Evolutionary conservation across 768 basidiomycete genomes (phyloP).

Genomic region (Solioccasus polychromus): DNA sequence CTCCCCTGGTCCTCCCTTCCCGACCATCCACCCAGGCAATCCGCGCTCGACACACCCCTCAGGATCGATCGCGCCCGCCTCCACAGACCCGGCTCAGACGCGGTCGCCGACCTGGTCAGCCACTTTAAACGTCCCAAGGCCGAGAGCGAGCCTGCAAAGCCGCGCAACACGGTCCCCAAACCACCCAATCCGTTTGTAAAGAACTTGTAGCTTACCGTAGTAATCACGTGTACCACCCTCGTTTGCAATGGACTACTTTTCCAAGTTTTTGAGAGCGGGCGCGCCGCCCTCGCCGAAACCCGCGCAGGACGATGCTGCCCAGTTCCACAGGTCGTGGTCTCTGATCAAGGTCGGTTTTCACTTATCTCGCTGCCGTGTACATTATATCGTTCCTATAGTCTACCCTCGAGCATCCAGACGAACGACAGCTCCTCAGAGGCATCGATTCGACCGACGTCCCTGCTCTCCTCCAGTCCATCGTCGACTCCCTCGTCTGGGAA

Average conservation of each 20-base stretch:
- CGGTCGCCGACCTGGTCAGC: constrained; percentile 17
- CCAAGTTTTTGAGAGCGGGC: constrained; percentile 60
- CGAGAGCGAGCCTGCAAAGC: constrained; percentile 20
- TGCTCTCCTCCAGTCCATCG: constrained; percentile 69
- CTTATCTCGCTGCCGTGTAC: constrained; percentile 4
- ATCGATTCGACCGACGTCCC: constrained; percentile 83
- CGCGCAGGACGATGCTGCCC: constrained; percentile 61
- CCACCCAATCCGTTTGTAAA: constrained; percentile 24
- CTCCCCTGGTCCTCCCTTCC: constrained; percentile 13
- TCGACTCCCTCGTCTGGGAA: constrained; percentile 84
- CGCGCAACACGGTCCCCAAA: constrained; percentile 1
- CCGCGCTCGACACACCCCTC: constrained; percentile 8
- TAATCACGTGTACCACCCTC: no score
- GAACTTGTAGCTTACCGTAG: constrained; percentile 9
- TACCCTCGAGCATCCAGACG: constrained; percentile 84
- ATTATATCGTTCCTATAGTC: constrained; percentile 42
- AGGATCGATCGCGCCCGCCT: constrained; percentile 25
- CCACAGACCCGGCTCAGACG: constrained; percentile 22
- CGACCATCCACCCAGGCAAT: background rate
- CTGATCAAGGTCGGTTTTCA: constrained; percentile 65
- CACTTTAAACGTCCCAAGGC: constrained; percentile 23
- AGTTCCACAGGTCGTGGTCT: constrained; percentile 77
- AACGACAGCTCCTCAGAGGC: constrained; percentile 79
- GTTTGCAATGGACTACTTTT: constrained; percentile 75
- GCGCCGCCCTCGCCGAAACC: constrained; percentile 46